Conservation (phyloP, 495 filamentous ascomycete genomes). For the Cryomyces minteri region DNA sequence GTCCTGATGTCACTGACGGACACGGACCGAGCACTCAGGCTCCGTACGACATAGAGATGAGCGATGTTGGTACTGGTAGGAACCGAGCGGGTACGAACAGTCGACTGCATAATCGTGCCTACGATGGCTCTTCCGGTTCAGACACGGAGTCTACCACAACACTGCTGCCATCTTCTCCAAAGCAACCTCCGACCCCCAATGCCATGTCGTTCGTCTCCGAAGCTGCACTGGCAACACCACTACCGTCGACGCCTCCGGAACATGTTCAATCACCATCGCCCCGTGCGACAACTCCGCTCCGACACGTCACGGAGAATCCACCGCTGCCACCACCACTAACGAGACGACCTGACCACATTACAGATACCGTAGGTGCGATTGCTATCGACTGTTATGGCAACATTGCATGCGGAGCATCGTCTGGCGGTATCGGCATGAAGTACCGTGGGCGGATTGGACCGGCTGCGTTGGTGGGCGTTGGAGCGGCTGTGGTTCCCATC, state of each 20-base stretch:
- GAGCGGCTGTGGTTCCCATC: slow-evolving; percentile 65
- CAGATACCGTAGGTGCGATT: slow-evolving; percentile 89
- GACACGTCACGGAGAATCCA: slow-evolving; percentile 1
- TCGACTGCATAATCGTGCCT: too few species aligned
- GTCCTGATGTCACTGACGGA: too few species aligned
- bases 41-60: slow-evolving; percentile 6
- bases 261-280: slow-evolving; percentile 3
- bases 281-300: slow-evolving; percentile 2
- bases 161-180: too few species aligned
- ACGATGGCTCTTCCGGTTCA: slow-evolving; percentile 16
- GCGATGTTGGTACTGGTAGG: slow-evolving; percentile 4
- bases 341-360: slow-evolving; percentile 27
- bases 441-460: slow-evolving; percentile 79
- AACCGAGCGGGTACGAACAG: not conserved
- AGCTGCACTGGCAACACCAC: not conserved
- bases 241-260: slow-evolving; percentile 8
- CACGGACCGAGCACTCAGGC: not conserved
- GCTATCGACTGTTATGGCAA: slow-evolving; percentile 70
- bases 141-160: not conserved
- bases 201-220: too few species aligned
- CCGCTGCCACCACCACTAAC: slow-evolving; percentile 1
- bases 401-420: slow-evolving; percentile 94
- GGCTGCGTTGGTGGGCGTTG: slow-evolving; percentile 80
- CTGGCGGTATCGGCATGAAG: slow-evolving; percentile 98
- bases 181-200: too few species aligned